phyloP scores from a whole-genome alignment of 2,329 filamentous ascomycete genomes.

The Stagonosporopsis chrysanthemi region DNA sequence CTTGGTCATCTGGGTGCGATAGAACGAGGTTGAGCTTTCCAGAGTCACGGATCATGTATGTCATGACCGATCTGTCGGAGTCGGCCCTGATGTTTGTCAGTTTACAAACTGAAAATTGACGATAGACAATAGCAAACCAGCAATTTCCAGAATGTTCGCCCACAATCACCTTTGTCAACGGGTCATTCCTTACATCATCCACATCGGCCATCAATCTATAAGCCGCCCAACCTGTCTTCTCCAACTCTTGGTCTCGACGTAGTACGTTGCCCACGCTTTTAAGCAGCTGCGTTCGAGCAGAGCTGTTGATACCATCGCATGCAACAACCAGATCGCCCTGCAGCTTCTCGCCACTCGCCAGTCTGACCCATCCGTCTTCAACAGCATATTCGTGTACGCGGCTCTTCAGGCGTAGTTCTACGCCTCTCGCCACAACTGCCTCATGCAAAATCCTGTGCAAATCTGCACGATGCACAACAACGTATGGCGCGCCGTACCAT shows the following conservation, averaged over 20 bases:
- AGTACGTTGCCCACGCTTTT: not conserved
- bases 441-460: slow-evolving; percentile 25
- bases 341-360: slow-evolving; percentile 17
- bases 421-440: slow-evolving; percentile 20
- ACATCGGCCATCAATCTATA: slow-evolving; percentile 25
- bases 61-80: slow-evolving; percentile 22
- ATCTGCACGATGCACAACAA: slow-evolving; percentile 27
- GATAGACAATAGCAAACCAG: slow-evolving; percentile 3
- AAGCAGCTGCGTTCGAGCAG: slow-evolving; percentile 20
- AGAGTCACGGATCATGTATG: slow-evolving; percentile 27
- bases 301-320: slow-evolving; percentile 25
- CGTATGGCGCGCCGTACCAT: slow-evolving; percentile 24
- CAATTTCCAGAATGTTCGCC: slow-evolving; percentile 22
- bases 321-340: slow-evolving; percentile 22
- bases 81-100: slow-evolving; percentile 13
- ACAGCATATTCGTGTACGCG: slow-evolving; percentile 25
- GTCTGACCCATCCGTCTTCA: slow-evolving; percentile 21
- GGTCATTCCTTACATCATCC: slow-evolving; percentile 15
- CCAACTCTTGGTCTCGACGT: slow-evolving; percentile 5
- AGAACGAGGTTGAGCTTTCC: slow-evolving; percentile 26
- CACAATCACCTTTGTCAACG: slow-evolving; percentile 18
- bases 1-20: slow-evolving; percentile 24
- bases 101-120: not conserved
- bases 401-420: slow-evolving; percentile 22
- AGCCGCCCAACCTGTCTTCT: slow-evolving; percentile 25